These are phyloP conservation scores for Sungouiozyma intestinalis DNA, from an alignment of 805 yeast species.

Conservation along the genomic window DNA sequence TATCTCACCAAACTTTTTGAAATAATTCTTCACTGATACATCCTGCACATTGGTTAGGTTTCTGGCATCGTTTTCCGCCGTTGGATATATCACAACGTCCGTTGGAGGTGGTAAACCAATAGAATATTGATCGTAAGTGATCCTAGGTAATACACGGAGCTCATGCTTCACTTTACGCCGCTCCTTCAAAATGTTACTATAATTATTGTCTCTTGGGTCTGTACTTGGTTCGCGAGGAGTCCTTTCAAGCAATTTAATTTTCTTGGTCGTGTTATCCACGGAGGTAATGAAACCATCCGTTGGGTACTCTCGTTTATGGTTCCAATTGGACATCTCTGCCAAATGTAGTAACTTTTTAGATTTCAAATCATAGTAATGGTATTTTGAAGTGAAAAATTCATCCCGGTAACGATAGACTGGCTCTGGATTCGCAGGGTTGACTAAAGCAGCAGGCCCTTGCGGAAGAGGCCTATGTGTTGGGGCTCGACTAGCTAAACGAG, in stretches of 20 bases:
- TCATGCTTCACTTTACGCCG: constrained; percentile 9
- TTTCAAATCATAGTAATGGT: constrained; percentile 24
- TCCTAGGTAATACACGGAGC: constrained; percentile 10
- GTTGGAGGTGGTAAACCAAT: constrained; percentile 64
- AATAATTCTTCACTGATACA: constrained; percentile 35
- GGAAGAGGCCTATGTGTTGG: not conserved
- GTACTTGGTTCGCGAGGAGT: constrained; percentile 8
- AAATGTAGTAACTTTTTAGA: constrained; percentile 13
- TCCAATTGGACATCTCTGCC: constrained; percentile 20
- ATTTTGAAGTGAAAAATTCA: constrained; percentile 16
- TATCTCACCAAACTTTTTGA: constrained; percentile 54
- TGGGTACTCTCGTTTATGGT: constrained; percentile 11
- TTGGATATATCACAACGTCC: constrained; percentile 60
- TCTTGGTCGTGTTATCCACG: constrained; percentile 12
- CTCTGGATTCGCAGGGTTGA: constrained; percentile 11
- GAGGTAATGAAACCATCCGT: constrained; percentile 16
- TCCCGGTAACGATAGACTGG: constrained; percentile 15
- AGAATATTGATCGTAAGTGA: constrained; percentile 57
- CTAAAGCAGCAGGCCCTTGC: not conserved
- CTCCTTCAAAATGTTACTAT: constrained; percentile 5
- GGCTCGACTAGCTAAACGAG: constrained; percentile 1
- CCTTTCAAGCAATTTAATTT: constrained; percentile 14
- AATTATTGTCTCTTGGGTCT: constrained; percentile 19
- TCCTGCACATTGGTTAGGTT: constrained; percentile 11
- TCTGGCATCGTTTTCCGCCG: not conserved